Base-by-base conservation (phyloP, 345 rosid genomes). In the Eucalyptus pauciflora region DNA sequence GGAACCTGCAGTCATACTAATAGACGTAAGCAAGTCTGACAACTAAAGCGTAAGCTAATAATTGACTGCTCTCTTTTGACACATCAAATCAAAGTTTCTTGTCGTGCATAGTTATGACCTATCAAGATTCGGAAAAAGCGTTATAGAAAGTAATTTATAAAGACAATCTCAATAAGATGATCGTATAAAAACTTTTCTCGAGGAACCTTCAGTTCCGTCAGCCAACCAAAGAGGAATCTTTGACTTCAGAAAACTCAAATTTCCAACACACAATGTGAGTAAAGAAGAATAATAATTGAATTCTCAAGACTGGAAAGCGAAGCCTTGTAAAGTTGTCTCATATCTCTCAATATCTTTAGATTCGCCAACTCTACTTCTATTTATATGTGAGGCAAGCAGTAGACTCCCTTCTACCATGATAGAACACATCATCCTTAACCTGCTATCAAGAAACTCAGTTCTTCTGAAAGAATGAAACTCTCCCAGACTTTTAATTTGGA, bases 1-100 rank as follows among this genome's bases (percentile, higher is more conserved):
- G 98, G 99, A 87, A 97, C 96, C 98, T 95, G 92, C 22, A 3
- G 46, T 52, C 45, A 50, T 80, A 90, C 86, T 50, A 31, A 67
- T 41, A 64, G 3, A 54, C 0, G 29, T 24, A 33, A 37, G 27
- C 46, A n/a, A 50, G 27, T 24, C 13, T 3, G 43, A 86, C 87
- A 31, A 18, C 27, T 37, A 50, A 50, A 86, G 43, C 4, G 8
- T 31, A 24, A 20, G 13, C 56, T 8, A n/a, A 14, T 64, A 64
- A 64, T 7, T n/a, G 10, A 64, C 5, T 14, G 10, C 37, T 64
- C 71, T n/a, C 2, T 14, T n/a, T 10, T 29, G 8, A 64, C 4
- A 64, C 17, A 29, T 14, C 37, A 14, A 64, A 64, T 31, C 3
- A 4, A 13, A 64, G 37, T 29, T 64, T 64, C 5, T 64, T 14